Evolutionary conservation across 805 yeast genomes (phyloP).

Genomic region (Candida khao-thaluensis): DNA sequence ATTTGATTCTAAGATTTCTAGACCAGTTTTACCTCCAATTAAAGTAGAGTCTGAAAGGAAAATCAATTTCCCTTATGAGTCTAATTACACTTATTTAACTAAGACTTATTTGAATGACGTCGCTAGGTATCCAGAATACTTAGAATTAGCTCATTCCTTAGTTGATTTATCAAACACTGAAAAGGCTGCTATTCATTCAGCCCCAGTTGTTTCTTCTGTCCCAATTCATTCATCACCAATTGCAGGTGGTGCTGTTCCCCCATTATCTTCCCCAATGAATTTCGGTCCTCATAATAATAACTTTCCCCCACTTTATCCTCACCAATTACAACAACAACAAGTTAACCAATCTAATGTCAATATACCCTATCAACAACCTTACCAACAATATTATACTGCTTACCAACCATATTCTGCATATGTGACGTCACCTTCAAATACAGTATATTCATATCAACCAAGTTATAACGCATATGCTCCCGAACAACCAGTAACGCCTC

Average conservation of each 20-base stretch:
- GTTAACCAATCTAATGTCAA: neutral
- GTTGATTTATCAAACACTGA: slow-evolving; percentile 29
- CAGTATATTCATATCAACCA: slow-evolving; percentile 13
- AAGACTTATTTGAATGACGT: slow-evolving; percentile 50
- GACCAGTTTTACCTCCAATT: slow-evolving; percentile 20
- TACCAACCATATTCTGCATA: slow-evolving; percentile 11
- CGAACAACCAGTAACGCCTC: slow-evolving; percentile 18
- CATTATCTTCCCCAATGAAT: slow-evolving; percentile 3
- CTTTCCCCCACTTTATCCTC: slow-evolving; percentile 19
- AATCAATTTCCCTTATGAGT: slow-evolving; percentile 53
- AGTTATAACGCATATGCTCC: slow-evolving; percentile 12
- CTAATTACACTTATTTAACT: slow-evolving; percentile 50
- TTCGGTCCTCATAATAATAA: slow-evolving; percentile 1
- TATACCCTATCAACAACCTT: slow-evolving; percentile 10
- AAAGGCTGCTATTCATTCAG: slow-evolving; percentile 1
- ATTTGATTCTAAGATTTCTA: slow-evolving; percentile 38
- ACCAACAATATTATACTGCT: slow-evolving; percentile 9
- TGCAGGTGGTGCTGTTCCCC: neutral
- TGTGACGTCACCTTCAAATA: slow-evolving; percentile 14
- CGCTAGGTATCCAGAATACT: slow-evolving; percentile 46
- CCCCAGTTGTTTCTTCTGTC: neutral
- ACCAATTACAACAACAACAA: slow-evolving; percentile 11
- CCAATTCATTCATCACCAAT: slow-evolving; percentile 6
- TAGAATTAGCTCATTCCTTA: slow-evolving; percentile 46
- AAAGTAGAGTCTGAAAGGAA: slow-evolving; percentile 28